These are phyloP conservation scores for Rhizopogon sp. DNA, from an alignment of 768 basidiomycete species.

Conservation along the genomic window DNA sequence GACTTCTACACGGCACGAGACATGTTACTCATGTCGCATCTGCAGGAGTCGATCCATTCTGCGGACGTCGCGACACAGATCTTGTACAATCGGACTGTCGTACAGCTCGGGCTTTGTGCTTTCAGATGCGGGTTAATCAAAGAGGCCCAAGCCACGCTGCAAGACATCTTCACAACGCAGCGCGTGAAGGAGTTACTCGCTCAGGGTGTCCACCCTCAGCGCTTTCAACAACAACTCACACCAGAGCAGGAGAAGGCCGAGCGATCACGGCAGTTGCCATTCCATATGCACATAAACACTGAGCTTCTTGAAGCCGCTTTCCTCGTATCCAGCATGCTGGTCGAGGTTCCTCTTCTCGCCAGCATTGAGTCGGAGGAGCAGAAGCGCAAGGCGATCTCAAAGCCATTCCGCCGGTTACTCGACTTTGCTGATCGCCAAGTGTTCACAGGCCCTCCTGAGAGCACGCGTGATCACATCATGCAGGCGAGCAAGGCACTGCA, in stretches of 20 bases:
- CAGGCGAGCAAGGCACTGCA: slow-evolving; percentile 97
- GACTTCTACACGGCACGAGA: slow-evolving; percentile 96
- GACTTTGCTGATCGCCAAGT: slow-evolving; percentile 98
- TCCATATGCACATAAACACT: slow-evolving; percentile 99
- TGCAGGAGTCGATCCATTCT: slow-evolving; percentile 94
- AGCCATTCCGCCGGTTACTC: slow-evolving; percentile 90
- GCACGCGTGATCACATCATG: slow-evolving; percentile 98
- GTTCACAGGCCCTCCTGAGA: slow-evolving; percentile 98
- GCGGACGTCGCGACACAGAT: slow-evolving; percentile 98
- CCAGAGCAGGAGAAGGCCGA: slow-evolving; percentile 98
- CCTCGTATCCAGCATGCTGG: slow-evolving; percentile 96
- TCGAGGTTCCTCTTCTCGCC: slow-evolving; percentile 93
- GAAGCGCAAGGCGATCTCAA: slow-evolving; percentile 91
- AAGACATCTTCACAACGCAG: slow-evolving; percentile 95
- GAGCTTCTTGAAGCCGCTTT: slow-evolving; percentile 97
- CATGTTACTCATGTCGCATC: slow-evolving; percentile 97
- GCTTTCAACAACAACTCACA: slow-evolving; percentile 72
- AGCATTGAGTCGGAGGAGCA: slow-evolving; percentile 93
- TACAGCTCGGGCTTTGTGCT: slow-evolving; percentile 94
- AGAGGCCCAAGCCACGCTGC: slow-evolving; percentile 88
- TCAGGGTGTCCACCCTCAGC: slow-evolving; percentile 91
- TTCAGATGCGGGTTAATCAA: slow-evolving; percentile 94
- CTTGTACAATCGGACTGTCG: slow-evolving; percentile 94
- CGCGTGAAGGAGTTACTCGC: slow-evolving; percentile 96
- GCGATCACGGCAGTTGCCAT: slow-evolving; percentile 91